phyloP scores from a whole-genome alignment of 2,329 filamentous ascomycete genomes.

The Ilyonectria mors-panacis region DNA sequence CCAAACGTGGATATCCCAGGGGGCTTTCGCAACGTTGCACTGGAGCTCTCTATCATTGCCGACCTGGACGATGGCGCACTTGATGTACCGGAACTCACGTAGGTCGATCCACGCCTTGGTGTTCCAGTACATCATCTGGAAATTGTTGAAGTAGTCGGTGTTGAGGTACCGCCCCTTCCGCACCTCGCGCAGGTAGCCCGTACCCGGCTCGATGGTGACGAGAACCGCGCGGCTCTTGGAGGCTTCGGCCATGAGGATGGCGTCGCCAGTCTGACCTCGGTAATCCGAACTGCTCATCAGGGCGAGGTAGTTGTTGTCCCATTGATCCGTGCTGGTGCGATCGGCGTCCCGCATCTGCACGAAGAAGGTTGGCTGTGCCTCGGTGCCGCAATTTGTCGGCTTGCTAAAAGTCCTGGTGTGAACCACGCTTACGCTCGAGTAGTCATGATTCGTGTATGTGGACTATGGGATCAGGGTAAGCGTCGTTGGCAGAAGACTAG shows the following conservation, averaged over 20 bases:
- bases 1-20: constrained; percentile 9
- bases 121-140: background rate
- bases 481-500: background rate
- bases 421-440: constrained; percentile 1
- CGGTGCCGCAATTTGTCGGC: constrained; percentile 20
- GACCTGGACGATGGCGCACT: constrained; percentile 8
- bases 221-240: background rate
- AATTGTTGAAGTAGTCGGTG: background rate
- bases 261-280: background rate
- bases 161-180: background rate
- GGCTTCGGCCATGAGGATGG: background rate
- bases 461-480: background rate
- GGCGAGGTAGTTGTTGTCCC: constrained; percentile 11
- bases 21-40: background rate
- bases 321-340: constrained; percentile 11
- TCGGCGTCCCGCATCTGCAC: constrained; percentile 30
- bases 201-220: constrained; percentile 8
- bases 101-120: background rate
- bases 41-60: constrained; percentile 18
- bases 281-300: background rate
- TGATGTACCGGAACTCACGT: background rate
- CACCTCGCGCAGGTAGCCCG: constrained; percentile 4
- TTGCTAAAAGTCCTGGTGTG: constrained; percentile 19
- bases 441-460: background rate
- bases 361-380: constrained; percentile 24